Percentiles rank a stretch among this genome's conserved stretches.
phyloP scores from a whole-genome alignment of 129 eudicot genomes.

The Flaveria brownii region DNA sequence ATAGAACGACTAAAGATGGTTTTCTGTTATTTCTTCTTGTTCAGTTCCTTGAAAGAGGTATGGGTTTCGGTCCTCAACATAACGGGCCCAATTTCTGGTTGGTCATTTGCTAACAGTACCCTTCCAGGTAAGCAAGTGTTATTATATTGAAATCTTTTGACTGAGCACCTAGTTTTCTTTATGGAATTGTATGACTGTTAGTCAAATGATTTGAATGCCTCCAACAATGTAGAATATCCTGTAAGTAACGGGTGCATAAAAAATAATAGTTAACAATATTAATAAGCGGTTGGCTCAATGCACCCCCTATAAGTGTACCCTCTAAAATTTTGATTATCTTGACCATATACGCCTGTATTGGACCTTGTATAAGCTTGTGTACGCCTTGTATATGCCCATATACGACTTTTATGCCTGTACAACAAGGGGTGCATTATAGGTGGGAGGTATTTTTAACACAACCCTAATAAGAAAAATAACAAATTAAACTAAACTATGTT shows the following conservation, averaged over 20 bases:
- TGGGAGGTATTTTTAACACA: too few relatives aligned
- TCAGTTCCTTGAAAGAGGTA: slow-evolving; percentile 90
- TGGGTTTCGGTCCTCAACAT: slow-evolving; percentile 97
- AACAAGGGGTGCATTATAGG: too few relatives aligned
- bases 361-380: too few relatives aligned
- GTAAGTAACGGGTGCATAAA: background rate
- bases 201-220: background rate
- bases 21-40: slow-evolving; percentile 23
- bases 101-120: slow-evolving; percentile 79
- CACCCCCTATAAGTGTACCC: too few relatives aligned
- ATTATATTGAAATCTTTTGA: background rate
- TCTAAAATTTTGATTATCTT: too few relatives aligned
- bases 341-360: too few relatives aligned
- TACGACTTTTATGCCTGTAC: too few relatives aligned
- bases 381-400: too few relatives aligned
- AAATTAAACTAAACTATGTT: background rate
- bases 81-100: slow-evolving; percentile 87
- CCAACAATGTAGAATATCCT: background rate
- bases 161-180: background rate
- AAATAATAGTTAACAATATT: background rate
- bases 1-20: background rate
- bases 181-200: slow-evolving; percentile 9
- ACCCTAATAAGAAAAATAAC: background rate
- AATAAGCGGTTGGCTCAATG: too few relatives aligned
- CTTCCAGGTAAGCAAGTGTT: slow-evolving; percentile 67